These are phyloP conservation scores for Aspergillus leporis DNA, from an alignment of 495 filamentous ascomycete species.

Conservation along the genomic window DNA sequence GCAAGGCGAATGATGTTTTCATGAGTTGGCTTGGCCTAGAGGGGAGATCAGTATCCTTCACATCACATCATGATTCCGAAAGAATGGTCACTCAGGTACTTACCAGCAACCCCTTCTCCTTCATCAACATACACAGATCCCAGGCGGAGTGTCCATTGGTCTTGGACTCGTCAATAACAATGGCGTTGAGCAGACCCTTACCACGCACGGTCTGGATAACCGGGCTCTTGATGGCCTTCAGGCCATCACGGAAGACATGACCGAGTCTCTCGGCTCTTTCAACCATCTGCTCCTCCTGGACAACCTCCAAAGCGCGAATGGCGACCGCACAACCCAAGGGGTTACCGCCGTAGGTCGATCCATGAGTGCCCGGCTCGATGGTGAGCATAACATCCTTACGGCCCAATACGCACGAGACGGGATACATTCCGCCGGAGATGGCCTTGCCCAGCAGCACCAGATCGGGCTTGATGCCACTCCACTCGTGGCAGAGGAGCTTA, in stretches of 20 bases:
- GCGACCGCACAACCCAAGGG: constrained; percentile 96
- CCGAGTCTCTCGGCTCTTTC: constrained; percentile 79
- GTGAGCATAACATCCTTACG: constrained; percentile 93
- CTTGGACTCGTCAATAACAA: constrained; percentile 91
- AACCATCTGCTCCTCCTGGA: constrained; percentile 87
- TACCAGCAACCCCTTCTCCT: constrained; percentile 93
- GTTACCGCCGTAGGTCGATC: constrained; percentile 96
- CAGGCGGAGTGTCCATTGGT: constrained; percentile 87
- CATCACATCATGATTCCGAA: neutral
- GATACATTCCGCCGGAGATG: constrained; percentile 98
- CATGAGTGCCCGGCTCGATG: constrained; percentile 95
- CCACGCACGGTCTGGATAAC: constrained; percentile 84
- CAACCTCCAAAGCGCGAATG: constrained; percentile 91
- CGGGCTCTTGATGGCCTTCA: constrained; percentile 69
- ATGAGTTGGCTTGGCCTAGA: constrained; percentile 94
- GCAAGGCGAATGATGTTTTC: constrained; percentile 83
- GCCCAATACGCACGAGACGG: constrained; percentile 89
- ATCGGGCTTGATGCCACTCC: constrained; percentile 93
- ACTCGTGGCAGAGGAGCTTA: constrained; percentile 88
- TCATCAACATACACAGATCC: constrained; percentile 95
- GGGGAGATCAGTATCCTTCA: constrained; percentile 30
- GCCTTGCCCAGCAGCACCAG: constrained; percentile 94
- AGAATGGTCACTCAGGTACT: constrained; percentile 24
- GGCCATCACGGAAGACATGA: constrained; percentile 77
- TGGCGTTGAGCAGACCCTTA: constrained; percentile 93